Base-by-base conservation (phyloP, 2,329 filamentous ascomycete species). In the Lachnellula occidentalis region DNA sequence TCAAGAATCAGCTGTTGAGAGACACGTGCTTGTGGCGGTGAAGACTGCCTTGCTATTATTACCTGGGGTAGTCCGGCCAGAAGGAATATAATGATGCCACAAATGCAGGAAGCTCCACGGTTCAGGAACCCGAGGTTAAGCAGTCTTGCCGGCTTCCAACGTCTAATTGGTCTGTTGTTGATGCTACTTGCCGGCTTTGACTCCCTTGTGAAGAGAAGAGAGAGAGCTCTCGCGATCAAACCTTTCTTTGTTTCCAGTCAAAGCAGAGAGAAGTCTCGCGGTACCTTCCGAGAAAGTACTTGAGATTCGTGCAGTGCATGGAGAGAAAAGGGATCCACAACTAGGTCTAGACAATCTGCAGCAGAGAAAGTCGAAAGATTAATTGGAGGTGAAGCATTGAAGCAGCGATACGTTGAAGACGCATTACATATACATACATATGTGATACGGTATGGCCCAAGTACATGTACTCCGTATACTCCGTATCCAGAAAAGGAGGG, bases 121-220 rank as follows among this genome's bases (percentile, higher is more conserved):
- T 5, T 24, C 54, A 56, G 50, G 46, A 48, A 53, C 39, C 54
- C 50, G 54, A 53, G 54, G 50, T 45, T 49, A 49, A 49, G 48
- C 48, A 45, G n/a, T 37, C 24, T 48, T 42, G 4, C 15, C 6
- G 3, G 6, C 24, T 7, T 27, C 24, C 27, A 31, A 31, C 27
- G 3, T 31, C 27, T 11, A 9, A 31, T 19, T 12, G 41, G 41
- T 2, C 17, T 3, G 11, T 22, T 9, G 11, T 43, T 22, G 22
- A 2, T 22, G 12, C 12, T 22, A 22, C 19, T 43, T 19, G 3
- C 7, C 12, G 19, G 19, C 11, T 43, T 43, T 22, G 19, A 11
- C 11, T n/a, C n/a, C n/a, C n/a, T n/a, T n/a, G 39, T 7, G n/a
- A 12, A 19, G 11, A 19, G 24, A 24, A 24, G 41, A 15, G 41